A percentile compares a stretch with the other conserved stretches of the same genome.
These are phyloP conservation scores for Botrytis squamosa DNA, from an alignment of 2,329 filamentous ascomycete genomes.

Conservation along the genomic window DNA sequence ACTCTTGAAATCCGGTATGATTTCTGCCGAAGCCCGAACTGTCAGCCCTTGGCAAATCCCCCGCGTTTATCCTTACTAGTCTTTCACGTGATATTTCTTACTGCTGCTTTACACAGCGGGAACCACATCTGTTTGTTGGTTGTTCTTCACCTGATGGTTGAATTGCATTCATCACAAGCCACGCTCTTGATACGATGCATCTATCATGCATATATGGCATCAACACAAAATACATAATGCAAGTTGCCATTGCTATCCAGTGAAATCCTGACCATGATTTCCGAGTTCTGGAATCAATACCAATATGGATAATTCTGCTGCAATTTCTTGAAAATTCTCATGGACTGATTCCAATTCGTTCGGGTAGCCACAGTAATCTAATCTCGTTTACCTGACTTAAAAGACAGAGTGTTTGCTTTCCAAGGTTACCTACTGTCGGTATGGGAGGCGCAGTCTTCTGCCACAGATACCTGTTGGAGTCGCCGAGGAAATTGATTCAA, in stretches of 20 bases:
- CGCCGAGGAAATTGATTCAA: neutral
- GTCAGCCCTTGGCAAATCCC: constrained; percentile 5
- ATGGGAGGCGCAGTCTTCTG: neutral
- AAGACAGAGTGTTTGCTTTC: neutral
- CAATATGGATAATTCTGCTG: neutral
- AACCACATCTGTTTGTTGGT: neutral
- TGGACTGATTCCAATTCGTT: neutral
- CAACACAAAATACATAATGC: neutral
- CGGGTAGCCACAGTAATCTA: neutral
- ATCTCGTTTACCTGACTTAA: neutral
- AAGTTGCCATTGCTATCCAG: neutral
- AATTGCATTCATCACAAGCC: neutral
- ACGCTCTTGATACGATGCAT: neutral
- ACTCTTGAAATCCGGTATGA: neutral
- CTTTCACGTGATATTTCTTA: neutral
- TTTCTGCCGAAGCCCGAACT: constrained; percentile 5
- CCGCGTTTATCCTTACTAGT: constrained; percentile 13
- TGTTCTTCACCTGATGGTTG: neutral
- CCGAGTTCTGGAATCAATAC: neutral
- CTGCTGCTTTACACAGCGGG: neutral
- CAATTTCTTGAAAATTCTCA: too few relatives aligned
- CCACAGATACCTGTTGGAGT: too few relatives aligned
- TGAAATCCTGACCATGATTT: neutral
- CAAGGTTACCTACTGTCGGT: neutral
- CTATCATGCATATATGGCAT: neutral